A percentile compares a stretch with the other conserved stretches of the same genome.
phyloP scores from a whole-genome alignment of 495 filamentous ascomycete species.

The Penicillium chermesinum region DNA sequence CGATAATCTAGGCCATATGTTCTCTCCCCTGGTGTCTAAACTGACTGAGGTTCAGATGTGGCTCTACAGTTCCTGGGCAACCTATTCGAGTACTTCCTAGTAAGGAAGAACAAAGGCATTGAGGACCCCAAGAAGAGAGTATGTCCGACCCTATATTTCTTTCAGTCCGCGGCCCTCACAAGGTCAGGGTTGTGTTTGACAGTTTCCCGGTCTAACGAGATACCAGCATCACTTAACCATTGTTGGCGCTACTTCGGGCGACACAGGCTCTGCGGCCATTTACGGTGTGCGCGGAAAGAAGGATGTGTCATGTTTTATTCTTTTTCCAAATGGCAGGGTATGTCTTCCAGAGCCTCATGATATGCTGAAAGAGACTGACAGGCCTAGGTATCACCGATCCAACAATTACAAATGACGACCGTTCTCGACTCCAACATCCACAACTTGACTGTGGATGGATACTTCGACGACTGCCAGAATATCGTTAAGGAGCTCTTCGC shows the following conservation, averaged over 20 bases:
- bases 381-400: conserved; percentile 56
- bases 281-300: conserved; percentile 97
- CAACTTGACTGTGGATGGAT: conserved; percentile 77
- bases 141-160: neutral
- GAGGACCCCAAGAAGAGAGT: conserved; percentile 38
- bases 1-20: too few species aligned
- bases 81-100: conserved; percentile 92
- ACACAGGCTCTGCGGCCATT: conserved; percentile 93
- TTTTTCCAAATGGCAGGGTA: conserved; percentile 77
- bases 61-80: conserved; percentile 91
- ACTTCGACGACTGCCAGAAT: conserved; percentile 96
- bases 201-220: neutral
- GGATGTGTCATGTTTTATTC: conserved; percentile 87
- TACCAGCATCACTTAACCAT: conserved; percentile 82
- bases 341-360: neutral
- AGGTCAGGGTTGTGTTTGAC: too few species aligned
- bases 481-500: conserved; percentile 89
- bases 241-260: conserved; percentile 87
- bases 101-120: conserved; percentile 72
- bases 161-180: neutral
- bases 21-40: too few species aligned
- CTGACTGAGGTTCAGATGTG: conserved; percentile 37
- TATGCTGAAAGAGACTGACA: neutral
- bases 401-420: conserved; percentile 95
- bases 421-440: conserved; percentile 80